Percentiles rank a stretch among this genome's conserved stretches.
These are phyloP conservation scores for Rhizopogon roseolus DNA, from an alignment of 768 basidiomycete genomes.

Conservation along the genomic window DNA sequence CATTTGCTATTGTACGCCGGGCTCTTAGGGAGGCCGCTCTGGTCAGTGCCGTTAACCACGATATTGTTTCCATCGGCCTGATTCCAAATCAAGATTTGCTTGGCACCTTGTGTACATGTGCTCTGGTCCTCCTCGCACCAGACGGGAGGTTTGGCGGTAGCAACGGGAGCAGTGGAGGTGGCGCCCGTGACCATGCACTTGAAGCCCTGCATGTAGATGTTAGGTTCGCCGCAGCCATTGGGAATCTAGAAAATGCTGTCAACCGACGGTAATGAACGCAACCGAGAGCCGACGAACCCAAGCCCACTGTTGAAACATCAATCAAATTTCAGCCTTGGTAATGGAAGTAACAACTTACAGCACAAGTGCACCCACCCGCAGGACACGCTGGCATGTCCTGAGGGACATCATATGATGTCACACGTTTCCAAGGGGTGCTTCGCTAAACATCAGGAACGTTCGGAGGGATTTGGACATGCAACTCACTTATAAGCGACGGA, in stretches of 20 bases:
- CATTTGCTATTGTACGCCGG: conserved; percentile 47
- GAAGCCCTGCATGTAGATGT: conserved; percentile 46
- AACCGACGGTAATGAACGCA: not conserved
- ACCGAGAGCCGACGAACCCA: conserved; percentile 34
- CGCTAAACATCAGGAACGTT: not conserved
- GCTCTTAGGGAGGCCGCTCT: conserved; percentile 33
- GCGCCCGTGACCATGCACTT: conserved; percentile 46
- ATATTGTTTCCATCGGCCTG: conserved; percentile 46
- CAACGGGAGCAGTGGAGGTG: conserved; percentile 34
- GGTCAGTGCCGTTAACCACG: conserved; percentile 35
- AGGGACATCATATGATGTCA: conserved; percentile 43
- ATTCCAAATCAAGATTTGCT: conserved; percentile 56
- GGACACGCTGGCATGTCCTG: conserved; percentile 46
- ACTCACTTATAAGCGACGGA: conserved; percentile 43
- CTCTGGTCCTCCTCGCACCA: conserved; percentile 47
- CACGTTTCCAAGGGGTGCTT: conserved; percentile 51
- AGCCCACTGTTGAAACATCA: conserved; percentile 35
- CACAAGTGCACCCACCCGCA: conserved; percentile 45
- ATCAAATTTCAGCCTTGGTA: not conserved
- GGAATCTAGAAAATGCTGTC: conserved; percentile 4
- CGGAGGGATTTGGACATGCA: not conserved
- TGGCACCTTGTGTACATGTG: conserved; percentile 42
- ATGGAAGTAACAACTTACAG: conserved; percentile 25
- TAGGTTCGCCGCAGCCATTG: conserved; percentile 46
- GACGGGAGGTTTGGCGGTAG: conserved; percentile 37